A percentile compares a stretch with the other conserved stretches of the same genome.
Conservation (phyloP, 2,329 filamentous ascomycete species). For the Septoria petroselini region DNA sequence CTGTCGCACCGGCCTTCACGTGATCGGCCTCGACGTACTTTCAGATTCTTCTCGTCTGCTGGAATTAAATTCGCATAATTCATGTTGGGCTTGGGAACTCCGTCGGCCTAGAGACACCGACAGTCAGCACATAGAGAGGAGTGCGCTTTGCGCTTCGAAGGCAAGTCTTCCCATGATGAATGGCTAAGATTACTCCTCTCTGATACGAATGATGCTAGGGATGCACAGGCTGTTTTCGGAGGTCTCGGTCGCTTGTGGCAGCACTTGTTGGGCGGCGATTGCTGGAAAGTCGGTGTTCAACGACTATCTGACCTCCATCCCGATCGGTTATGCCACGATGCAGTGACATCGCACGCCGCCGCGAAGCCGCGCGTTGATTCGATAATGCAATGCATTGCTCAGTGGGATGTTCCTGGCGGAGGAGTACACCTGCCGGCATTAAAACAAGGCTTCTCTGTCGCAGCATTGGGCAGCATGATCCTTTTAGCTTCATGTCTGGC, state of each 20-base stretch:
- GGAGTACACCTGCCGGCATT: constrained; percentile 4
- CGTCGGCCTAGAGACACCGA: constrained; percentile 11
- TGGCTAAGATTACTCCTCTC: constrained; percentile 4
- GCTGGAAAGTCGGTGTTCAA: constrained; percentile 10
- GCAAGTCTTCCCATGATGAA: constrained; percentile 17
- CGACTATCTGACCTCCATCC: constrained; percentile 4
- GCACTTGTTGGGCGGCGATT: constrained; percentile 7
- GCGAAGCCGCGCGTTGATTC: constrained; percentile 2
- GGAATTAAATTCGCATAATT: constrained; percentile 48
- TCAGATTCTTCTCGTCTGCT: constrained; percentile 46
- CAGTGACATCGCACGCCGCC: constrained; percentile 10
- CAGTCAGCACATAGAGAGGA: constrained; percentile 9
- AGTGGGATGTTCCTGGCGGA: constrained; percentile 12
- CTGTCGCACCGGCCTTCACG: too few relatives aligned
- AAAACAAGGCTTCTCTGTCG: constrained; percentile 4
- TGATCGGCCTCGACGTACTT: constrained; percentile 29
- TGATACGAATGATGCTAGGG: constrained; percentile 2
- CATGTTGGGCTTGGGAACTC: constrained; percentile 35
- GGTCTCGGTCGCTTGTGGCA: constrained; percentile 1
- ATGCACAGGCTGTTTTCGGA: constrained; percentile 13
- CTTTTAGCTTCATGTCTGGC: constrained; percentile 8
- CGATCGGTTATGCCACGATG: constrained; percentile 17
- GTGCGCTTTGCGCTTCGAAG: constrained; percentile 13
- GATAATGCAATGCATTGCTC: background rate
- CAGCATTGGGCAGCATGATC: constrained; percentile 10